Base-by-base conservation (phyloP, 2,329 filamentous ascomycete species). In the Fusarium metavorans region DNA sequence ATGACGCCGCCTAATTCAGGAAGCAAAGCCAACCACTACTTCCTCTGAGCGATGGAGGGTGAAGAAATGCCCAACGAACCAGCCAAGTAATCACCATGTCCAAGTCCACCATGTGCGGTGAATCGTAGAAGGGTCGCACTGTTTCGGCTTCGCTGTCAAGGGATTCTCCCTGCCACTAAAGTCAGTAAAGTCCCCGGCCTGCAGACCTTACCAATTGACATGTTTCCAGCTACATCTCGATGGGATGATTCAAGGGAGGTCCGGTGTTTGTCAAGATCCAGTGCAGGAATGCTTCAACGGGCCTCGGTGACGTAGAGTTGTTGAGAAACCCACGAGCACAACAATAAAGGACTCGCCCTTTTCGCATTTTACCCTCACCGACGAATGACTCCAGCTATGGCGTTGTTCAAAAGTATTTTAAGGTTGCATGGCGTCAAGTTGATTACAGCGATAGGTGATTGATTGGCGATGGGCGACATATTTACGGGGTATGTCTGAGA, bases 401-500 rank as follows among this genome's bases (percentile, higher is more conserved):
- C 34, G 72, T 64, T 61, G 62, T 69, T 62, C 57, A 71, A 69
- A 52, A 58, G 37, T 52, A 45, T 66, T 71, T 63, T 62, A 68
- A 45, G 57, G 75, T 75, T 76, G 72, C 73, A 75, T 71, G 73
- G 71, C 67, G 73, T 78, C 68, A 77, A 71, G 70, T 76, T 76
- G 71, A 80, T 82, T 80, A 83, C 81, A 80, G 77, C 76, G 76
- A 67, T 78, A 62, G 70, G 72, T 37, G 73, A 76, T 72, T 71
- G 73, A 68, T 74, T 81, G 76, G 77, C 72, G 76, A 72, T 68
- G 65, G 71, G 77, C 77, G 78, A 77, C 74, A 80, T 73, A 77
- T 78, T 83, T 82, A 83, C 80, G 77, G 72, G 72, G 77, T 71
- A 76, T 74, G 69, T 81, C 72, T 80, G 77, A 73, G 68, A 78